phyloP scores from a whole-genome alignment of 805 yeast species.

The Candida verbasci region DNA sequence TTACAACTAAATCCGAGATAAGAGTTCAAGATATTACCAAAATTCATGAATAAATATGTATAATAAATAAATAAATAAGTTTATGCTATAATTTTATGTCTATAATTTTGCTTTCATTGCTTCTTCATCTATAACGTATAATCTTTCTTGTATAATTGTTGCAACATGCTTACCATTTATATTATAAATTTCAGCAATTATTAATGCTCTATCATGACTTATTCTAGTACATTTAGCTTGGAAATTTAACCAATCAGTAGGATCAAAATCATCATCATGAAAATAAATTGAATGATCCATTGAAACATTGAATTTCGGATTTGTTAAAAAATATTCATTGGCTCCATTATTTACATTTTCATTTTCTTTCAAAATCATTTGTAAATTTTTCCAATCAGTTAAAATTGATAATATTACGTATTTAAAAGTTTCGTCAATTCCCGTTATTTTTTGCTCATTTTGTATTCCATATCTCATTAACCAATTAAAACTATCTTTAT shows the following conservation, averaged over 20 bases:
- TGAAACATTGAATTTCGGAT: constrained; percentile 48
- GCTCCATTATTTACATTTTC: constrained; percentile 26
- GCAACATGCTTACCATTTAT: constrained; percentile 50
- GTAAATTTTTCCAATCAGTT: constrained; percentile 45
- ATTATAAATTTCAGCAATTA: constrained; percentile 55
- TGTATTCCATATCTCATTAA: constrained; percentile 1
- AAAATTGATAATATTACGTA: constrained; percentile 56
- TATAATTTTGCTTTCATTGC: constrained; percentile 1
- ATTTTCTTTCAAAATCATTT: constrained; percentile 13
- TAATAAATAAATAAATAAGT: too few relatives aligned
- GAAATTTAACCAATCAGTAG: constrained; percentile 48
- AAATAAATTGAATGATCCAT: constrained; percentile 66
- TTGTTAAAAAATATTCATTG: constrained; percentile 10
- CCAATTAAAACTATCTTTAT: not conserved
- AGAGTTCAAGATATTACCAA: too few relatives aligned
- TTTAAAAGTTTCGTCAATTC: constrained; percentile 19
- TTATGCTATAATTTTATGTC: not conserved
- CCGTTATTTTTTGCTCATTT: constrained; percentile 7
- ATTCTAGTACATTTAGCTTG: constrained; percentile 46
- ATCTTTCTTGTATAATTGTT: constrained; percentile 63
- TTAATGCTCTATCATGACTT: constrained; percentile 48
- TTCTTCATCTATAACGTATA: constrained; percentile 14
- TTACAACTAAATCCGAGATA: too few relatives aligned
- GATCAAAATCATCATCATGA: constrained; percentile 50
- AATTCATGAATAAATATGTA: too few relatives aligned